Base-by-base conservation (phyloP, 2,329 filamentous ascomycete species). In the Teratosphaeria destructans region DNA sequence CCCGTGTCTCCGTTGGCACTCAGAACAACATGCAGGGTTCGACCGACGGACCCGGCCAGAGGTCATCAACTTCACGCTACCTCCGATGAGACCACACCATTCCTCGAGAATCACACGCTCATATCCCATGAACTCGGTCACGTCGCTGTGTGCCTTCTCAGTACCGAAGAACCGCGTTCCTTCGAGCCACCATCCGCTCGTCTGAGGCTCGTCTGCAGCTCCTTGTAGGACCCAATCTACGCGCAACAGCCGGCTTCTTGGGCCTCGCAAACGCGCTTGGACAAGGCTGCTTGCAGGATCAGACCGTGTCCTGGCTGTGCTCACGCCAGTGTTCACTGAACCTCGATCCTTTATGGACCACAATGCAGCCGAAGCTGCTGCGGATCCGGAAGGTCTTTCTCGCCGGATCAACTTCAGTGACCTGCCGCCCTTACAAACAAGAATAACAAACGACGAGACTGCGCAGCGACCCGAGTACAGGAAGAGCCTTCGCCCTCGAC, bases 161-260 rank as follows among this genome's bases (percentile, higher is more conserved):
- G 3, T 23, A 3, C 16, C 23, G 43, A 16, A 23, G 4, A 16
- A 19, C 10, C 19, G 19, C 23, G n/a, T 23, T 49, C 43, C 12
- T 19, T 10, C 35, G 43, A 12, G 19, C n/a, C 14, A 11, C 6
- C 34, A 23, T 32, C 34, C 55, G 55, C 54, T 37, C 55, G n/a
- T 56, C 27, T 10, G 35, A 56, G 54, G 27, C 32, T 19, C 34
- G 55, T 35, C 56, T 35, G 56, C 56, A 43, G 32, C 39, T 14
- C 11, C 43, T 52, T 53, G 43, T n/a, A 16, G 37, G 49, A 49
- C 37, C 39, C 55, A 60, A 57, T 60, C 34, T 57, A 60, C 55
- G 49, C 55, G 59, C 32, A 56, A 60, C 59, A 35, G 55, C 29
- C 59, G 59, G 34, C 19, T 34, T 35, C 27, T 49, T 35, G 43